phyloP scores from a whole-genome alignment of 495 filamentous ascomycete species.

The Diplogelasinospora grovesii region DNA sequence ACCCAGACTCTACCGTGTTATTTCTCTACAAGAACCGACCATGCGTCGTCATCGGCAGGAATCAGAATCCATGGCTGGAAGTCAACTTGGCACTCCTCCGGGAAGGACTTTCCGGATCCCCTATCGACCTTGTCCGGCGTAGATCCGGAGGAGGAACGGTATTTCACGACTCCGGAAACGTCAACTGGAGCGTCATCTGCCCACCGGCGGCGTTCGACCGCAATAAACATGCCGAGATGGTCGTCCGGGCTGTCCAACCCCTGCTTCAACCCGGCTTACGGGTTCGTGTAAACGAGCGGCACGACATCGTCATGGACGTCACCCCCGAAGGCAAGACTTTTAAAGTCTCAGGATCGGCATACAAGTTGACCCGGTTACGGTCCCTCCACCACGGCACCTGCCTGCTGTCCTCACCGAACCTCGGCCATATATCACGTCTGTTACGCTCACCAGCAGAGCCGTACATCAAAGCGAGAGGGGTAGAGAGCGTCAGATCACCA shows the following conservation, averaged over 20 bases:
- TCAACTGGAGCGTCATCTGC: conserved; percentile 89
- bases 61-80: conserved; percentile 97
- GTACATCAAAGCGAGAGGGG: conserved; percentile 73
- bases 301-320: conserved; percentile 79
- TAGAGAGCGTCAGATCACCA: conserved; percentile 86
- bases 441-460: conserved; percentile 65
- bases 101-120: conserved; percentile 3
- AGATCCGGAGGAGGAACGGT: conserved; percentile 87
- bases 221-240: conserved; percentile 85
- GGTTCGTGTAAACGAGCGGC: conserved; percentile 74
- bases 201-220: conserved; percentile 68
- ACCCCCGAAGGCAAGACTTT: conserved; percentile 29
- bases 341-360: conserved; percentile 89
- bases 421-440: conserved; percentile 57
- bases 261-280: conserved; percentile 35
- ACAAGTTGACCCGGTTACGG: conserved; percentile 73
- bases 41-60: conserved; percentile 83
- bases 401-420: conserved; percentile 62
- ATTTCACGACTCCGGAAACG: conserved; percentile 85
- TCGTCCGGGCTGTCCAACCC: conserved; percentile 64
- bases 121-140: conserved; percentile 63
- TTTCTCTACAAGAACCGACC: conserved; percentile 85
- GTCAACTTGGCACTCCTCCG: conserved; percentile 61
- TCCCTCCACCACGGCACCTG: conserved; percentile 91
- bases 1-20: conserved; percentile 63